Evolutionary conservation across 2,329 filamentous ascomycete genomes (phyloP), one percentile per base, ranked within the genome.

Genomic region (Septoria linicola): DNA sequence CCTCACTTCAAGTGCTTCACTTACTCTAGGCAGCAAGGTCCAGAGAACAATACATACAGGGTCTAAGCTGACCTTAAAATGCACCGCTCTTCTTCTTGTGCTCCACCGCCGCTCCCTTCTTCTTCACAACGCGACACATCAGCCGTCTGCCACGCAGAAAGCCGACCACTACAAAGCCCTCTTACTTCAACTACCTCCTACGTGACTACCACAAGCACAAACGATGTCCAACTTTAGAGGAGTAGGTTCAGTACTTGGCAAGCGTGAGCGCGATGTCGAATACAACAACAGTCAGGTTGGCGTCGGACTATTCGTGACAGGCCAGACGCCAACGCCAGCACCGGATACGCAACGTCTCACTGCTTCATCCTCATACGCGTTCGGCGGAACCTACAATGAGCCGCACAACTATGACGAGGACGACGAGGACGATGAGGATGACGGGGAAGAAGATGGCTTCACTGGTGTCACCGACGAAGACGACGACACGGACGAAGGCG

Each of bases 291-390:
- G 43, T n/a, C 6, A 13, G 4, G 16, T 32, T 3, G 32, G 19
- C 21, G 8, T 3, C 16, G 20, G 30, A 1, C 17, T 48, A 5
- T 53, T 48, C n/a, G 31, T 39, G 36, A 53, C 42, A 1, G 50
- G 31, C 8, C 21, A 36, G 31, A 51, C 49, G 13, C 42, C 49
- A 1, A 51, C 42, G 17, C 49, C 49, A 13, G 36, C 36, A 14
- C 41, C 41, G 10, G 19, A 40, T 31, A n/a, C 17, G 11, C 8
- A 19, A n/a, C 16, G n/a, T n/a, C 16, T 14, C 11, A 13, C 7
- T 16, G 8, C 49, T 17, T 13, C 17, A 11, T 16, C 25, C 0
- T 23, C 36, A 5, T 20, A n/a, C 3, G 7, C 45, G n/a, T 8
- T 10, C 25, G 8, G 35, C 14, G 14, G 11, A 3, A 0, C 16